Percentiles rank a stretch among this genome's conserved stretches.
Conservation (phyloP, 306 rosid genomes). For the Prunus mume region DNA sequence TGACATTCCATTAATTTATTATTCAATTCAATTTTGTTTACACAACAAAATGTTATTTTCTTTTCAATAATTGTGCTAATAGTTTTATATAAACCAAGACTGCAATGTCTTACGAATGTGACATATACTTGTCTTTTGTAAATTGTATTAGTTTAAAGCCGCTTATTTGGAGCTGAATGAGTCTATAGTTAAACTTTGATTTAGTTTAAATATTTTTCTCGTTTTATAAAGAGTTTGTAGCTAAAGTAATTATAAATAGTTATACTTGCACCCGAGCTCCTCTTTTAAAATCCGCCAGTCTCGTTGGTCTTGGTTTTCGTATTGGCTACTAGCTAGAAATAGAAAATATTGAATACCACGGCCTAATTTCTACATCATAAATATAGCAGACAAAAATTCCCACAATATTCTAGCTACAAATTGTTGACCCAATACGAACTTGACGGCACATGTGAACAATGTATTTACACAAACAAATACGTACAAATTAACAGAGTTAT, state of each 20-base stretch:
- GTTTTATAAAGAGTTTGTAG: rapidly evolving
- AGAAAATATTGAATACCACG: neutral
- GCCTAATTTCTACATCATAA: neutral
- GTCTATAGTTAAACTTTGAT: neutral
- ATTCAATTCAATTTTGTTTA: neutral
- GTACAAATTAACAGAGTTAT: too few species aligned
- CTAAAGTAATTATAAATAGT: rapidly evolving
- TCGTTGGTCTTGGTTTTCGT: neutral
- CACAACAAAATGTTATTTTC: neutral
- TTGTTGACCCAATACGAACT: neutral
- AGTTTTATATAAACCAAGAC: neutral
- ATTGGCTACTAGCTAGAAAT: neutral
- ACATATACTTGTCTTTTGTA: neutral
- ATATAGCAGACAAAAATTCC: neutral
- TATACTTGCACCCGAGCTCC: rapidly evolving
- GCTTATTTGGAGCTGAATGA: neutral
- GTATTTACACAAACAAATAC: neutral
- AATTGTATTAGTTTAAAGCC: neutral
- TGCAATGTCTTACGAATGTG: neutral
- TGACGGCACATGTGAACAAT: neutral
- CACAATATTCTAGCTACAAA: neutral
- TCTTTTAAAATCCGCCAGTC: too few species aligned
- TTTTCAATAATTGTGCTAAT: neutral
- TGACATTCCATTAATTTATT: neutral
- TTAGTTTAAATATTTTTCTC: neutral